Base-by-base conservation (phyloP, 106 monocot species). In the Acorus gramineus region DNA sequence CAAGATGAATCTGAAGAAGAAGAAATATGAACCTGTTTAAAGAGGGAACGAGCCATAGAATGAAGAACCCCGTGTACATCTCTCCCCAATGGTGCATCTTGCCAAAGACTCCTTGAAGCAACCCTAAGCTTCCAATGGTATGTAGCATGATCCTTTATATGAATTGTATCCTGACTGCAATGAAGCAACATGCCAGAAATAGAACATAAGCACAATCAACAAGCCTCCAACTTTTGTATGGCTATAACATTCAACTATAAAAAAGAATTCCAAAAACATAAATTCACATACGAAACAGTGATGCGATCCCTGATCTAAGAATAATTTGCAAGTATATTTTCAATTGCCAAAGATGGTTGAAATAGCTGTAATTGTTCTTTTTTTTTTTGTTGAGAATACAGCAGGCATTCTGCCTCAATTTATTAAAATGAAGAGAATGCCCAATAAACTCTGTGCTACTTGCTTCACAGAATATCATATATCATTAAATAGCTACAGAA, bases 21-120 rank as follows among this genome's bases (percentile, higher is more conserved):
- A 43, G 64, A 74, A 14, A 49, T 52, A 11, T 65, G 13, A 51
- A 90, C 95, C 95, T 95, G 84, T 60, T 80, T 82, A 69, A 96
- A 87, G 8, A 96, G 78, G 51, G 64, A 69, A 66, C 77, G 69
- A 10, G 90, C 87, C 49, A 73, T 51, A 63, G 83, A 82, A 44
- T 44, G 73, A 12, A 96, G 76, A 83, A 55, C 14, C 5, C 48
- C 42, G 77, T 73, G 47, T 49, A 96, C 63, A 57, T 76, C 69
- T 53, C 28, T 69, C 10, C 48, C 70, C 4, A 74, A 57, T 12
- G 61, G 56, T 58, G 54, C 12, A 74, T 78, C 82, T 72, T 96
- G 66, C 80, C 76, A 87, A 75, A 90, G 78, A 69, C 63, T 77
- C 66, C 76, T 78, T 3, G 86, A 85, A 6, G 76, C 61, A 65